These are phyloP conservation scores for Teunomyces tritomae DNA, from an alignment of 805 yeast genomes.

Conservation along the genomic window DNA sequence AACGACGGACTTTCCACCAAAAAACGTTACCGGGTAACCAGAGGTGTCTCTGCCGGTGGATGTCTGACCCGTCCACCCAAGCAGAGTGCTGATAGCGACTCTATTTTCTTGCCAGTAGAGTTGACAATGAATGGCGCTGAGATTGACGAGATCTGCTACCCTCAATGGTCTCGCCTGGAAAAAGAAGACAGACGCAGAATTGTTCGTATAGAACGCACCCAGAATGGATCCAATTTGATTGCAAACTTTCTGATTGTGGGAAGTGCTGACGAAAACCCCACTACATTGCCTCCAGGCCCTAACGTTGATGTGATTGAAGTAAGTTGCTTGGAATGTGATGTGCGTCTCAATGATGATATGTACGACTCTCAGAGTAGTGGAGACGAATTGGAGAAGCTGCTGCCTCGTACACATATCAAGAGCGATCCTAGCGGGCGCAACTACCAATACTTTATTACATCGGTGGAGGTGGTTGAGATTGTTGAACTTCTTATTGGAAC, in stretches of 20 bases:
- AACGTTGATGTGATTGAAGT: slow-evolving; percentile 52
- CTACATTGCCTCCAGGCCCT: slow-evolving; percentile 29
- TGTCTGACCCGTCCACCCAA: slow-evolving; percentile 55
- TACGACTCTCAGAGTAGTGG: slow-evolving; percentile 21
- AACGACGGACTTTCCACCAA: slow-evolving; percentile 3
- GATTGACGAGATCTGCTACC: slow-evolving; percentile 48
- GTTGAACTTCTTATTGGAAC: slow-evolving; percentile 60
- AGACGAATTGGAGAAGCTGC: slow-evolving; percentile 16
- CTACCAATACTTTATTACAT: slow-evolving; percentile 52
- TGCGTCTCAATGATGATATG: slow-evolving; percentile 27
- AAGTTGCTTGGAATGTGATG: slow-evolving; percentile 52
- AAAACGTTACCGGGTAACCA: slow-evolving; percentile 41
- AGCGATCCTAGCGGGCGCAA: slow-evolving; percentile 23
- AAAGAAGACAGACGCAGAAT: slow-evolving; percentile 52
- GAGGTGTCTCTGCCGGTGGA: slow-evolving; percentile 62
- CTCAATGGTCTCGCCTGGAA: slow-evolving; percentile 50
- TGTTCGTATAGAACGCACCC: slow-evolving; percentile 55
- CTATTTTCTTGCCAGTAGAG: slow-evolving; percentile 45
- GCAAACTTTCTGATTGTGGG: slow-evolving; percentile 54
- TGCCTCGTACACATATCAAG: slow-evolving; percentile 9
- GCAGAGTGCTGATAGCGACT: slow-evolving; percentile 23
- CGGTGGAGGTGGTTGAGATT: slow-evolving; percentile 65
- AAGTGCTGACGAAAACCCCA: slow-evolving; percentile 47
- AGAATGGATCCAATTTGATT: slow-evolving; percentile 44
- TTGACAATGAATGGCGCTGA: slow-evolving; percentile 45